A percentile compares a stretch with the other conserved stretches of the same genome.
Conservation (phyloP, 1,284 basidiomycete species). For the Salmacisia buchloeana region DNA sequence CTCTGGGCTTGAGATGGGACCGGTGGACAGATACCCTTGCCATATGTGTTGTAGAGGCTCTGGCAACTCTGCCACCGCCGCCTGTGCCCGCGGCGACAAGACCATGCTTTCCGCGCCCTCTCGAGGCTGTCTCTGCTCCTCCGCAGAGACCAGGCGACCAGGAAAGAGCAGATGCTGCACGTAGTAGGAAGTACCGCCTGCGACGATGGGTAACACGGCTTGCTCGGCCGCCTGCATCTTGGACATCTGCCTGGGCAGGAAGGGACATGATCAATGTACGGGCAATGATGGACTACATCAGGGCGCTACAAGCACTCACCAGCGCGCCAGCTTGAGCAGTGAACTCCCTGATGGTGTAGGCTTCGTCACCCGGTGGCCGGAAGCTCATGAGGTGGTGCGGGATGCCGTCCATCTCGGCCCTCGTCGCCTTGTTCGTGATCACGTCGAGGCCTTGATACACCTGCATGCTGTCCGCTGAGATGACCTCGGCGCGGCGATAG, state of each 20-base stretch:
- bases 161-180: conserved; percentile 73
- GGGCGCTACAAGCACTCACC: conserved; percentile 54
- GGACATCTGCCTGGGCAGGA: conserved; percentile 59
- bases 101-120: conserved; percentile 55
- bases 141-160: conserved; percentile 41
- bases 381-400: conserved; percentile 85
- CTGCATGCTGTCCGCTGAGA: conserved; percentile 98
- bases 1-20: not conserved
- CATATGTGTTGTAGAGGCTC: not conserved
- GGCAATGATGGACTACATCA: not conserved
- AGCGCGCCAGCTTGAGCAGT: not conserved
- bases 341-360: conserved; percentile 60
- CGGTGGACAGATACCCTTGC: not conserved
- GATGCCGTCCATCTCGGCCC: conserved; percentile 69
- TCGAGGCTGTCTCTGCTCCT: conserved; percentile 41
- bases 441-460: conserved; percentile 88
- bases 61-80: conserved; percentile 9
- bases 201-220: conserved; percentile 73
- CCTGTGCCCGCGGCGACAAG: no score
- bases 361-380: conserved; percentile 74
- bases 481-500: conserved; percentile 57
- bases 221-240: conserved; percentile 58
- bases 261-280: not conserved
- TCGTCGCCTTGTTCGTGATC: conserved; percentile 88
- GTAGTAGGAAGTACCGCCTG: conserved; percentile 96